A percentile compares a stretch with the other conserved stretches of the same genome.
Evolutionary conservation across 2,329 filamentous ascomycete species (phyloP).

Genomic region (Trichoderma sp.): DNA sequence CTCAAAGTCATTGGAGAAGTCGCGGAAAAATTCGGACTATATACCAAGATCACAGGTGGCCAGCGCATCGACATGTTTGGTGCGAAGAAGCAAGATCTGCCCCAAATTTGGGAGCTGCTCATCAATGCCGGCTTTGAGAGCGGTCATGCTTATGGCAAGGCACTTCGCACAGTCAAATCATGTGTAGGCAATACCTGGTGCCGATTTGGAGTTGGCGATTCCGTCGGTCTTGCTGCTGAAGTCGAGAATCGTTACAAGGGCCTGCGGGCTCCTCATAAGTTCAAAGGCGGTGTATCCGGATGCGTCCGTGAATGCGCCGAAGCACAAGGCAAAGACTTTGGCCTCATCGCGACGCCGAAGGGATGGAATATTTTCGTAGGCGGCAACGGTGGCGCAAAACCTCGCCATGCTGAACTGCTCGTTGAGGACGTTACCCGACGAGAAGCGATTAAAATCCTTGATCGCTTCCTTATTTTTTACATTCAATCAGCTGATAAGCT

Average conservation of each 20-base stretch:
- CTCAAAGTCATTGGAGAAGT: constrained; percentile 82
- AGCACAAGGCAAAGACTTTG: constrained; percentile 91
- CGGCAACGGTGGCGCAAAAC: constrained; percentile 86
- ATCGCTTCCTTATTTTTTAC: constrained; percentile 91
- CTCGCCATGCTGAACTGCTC: constrained; percentile 77
- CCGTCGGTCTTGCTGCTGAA: constrained; percentile 85
- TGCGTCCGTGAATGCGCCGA: constrained; percentile 94
- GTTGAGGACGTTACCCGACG: constrained; percentile 83
- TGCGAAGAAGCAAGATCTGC: constrained; percentile 81
- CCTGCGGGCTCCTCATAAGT: constrained; percentile 84
- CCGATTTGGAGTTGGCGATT: constrained; percentile 83
- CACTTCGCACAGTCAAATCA: constrained; percentile 84
- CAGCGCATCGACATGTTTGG: constrained; percentile 94
- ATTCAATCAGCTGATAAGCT: constrained; percentile 90
- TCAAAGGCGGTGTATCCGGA: constrained; percentile 87
- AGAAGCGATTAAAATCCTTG: constrained; percentile 79
- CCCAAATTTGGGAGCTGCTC: constrained; percentile 78
- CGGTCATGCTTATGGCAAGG: constrained; percentile 89
- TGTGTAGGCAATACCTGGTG: constrained; percentile 94
- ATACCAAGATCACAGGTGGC: constrained; percentile 90
- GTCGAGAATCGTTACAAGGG: constrained; percentile 91
- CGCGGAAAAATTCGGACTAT: constrained; percentile 79
- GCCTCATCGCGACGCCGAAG: constrained; percentile 87
- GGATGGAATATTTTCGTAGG: constrained; percentile 92
- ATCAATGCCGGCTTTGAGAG: constrained; percentile 86